These are phyloP conservation scores for Isoetes engelmannii DNA, from an alignment of 83 land plant genomes.

Conservation along the genomic window DNA sequence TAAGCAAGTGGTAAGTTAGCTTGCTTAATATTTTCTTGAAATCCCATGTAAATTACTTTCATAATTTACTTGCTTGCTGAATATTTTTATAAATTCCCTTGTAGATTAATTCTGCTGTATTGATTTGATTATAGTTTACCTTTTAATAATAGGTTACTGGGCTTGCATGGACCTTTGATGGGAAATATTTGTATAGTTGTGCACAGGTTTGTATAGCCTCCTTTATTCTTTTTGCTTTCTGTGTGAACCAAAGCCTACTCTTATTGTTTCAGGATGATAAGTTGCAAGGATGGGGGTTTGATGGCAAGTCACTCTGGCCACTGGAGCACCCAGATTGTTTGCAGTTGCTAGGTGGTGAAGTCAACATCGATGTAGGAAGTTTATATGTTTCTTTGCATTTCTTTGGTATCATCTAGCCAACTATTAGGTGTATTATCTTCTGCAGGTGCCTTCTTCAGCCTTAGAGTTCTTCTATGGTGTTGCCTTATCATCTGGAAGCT, in stretches of 20 bases:
- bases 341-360: conserved; percentile 11
- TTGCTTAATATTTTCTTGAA: neutral
- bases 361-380: neutral
- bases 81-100: no score
- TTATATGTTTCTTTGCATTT: neutral
- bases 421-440: neutral
- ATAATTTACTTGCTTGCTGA: no score
- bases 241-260: neutral
- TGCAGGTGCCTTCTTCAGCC: conserved; percentile 31
- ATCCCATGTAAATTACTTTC: no score
- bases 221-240: neutral
- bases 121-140: neutral
- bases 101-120: neutral
- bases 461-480: conserved; percentile 28
- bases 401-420: neutral
- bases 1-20: conserved; percentile 29
- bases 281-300: conserved; percentile 26
- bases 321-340: conserved; percentile 19
- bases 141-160: conserved; percentile 21
- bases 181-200: conserved; percentile 24
- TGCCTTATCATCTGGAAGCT: conserved; percentile 27
- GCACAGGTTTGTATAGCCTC: conserved; percentile 19
- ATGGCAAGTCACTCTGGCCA: conserved; percentile 8
- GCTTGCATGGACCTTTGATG: conserved; percentile 18
- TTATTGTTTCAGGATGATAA: conserved; percentile 20